A percentile compares a stretch with the other conserved stretches of the same genome.
Conservation (phyloP, 768 basidiomycete genomes). For the Suillus alpinus region DNA sequence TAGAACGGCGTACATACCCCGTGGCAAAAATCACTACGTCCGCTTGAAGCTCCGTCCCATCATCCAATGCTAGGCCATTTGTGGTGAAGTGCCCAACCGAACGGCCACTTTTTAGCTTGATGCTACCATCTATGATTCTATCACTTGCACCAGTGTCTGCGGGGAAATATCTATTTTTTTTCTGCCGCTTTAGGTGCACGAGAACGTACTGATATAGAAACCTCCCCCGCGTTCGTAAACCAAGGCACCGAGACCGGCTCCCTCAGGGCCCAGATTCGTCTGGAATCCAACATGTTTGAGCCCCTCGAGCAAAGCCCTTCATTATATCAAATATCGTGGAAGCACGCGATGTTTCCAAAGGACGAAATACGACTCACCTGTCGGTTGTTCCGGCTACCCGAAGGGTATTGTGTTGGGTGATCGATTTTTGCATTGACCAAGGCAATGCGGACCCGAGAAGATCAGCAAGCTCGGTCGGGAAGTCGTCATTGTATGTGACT, state of each 20-base stretch:
- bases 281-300: conserved; percentile 37
- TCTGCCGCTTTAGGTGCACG: background rate
- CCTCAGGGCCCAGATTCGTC: conserved; percentile 37
- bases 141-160: conserved; percentile 39
- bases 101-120: conserved; percentile 46
- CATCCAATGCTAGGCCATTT: conserved; percentile 26
- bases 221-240: conserved; percentile 35
- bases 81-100: conserved; percentile 26
- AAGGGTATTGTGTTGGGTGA: conserved; percentile 8
- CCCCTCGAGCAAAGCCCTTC: conserved; percentile 37
- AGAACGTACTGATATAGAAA: conserved; percentile 34
- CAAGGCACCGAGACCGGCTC: conserved; percentile 32
- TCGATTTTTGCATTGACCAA: conserved; percentile 14
- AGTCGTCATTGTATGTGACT: conserved; percentile 26
- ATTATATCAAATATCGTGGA: background rate
- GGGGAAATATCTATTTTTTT: background rate
- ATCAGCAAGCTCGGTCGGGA: conserved; percentile 26
- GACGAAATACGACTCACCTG: conserved; percentile 13
- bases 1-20: conserved; percentile 20
- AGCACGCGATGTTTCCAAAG: background rate
- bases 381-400: conserved; percentile 19
- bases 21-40: conserved; percentile 34
- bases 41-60: conserved; percentile 22
- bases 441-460: conserved; percentile 20
- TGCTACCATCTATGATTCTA: conserved; percentile 46